phyloP scores from a whole-genome alignment of 164 flowering plant genomes.

The Tetrastigma voinierianum region DNA sequence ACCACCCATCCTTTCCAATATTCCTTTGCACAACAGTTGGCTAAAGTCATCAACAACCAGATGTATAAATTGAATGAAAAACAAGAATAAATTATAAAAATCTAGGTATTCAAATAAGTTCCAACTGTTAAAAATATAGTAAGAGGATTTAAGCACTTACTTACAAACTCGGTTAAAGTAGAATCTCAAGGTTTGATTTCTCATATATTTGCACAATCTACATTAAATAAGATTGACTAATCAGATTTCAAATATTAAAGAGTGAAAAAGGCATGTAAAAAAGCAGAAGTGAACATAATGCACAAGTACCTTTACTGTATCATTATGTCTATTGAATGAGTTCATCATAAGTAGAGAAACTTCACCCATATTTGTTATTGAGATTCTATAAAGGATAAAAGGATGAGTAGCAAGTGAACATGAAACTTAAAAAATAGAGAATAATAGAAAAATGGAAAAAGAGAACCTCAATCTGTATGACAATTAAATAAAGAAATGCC shows the following conservation, averaged over 20 bases:
- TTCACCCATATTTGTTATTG: slow-evolving; percentile 80
- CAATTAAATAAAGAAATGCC: slow-evolving; percentile 95
- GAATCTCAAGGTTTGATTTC: slow-evolving; percentile 74
- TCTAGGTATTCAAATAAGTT: no score
- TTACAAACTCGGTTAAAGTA: slow-evolving; percentile 86
- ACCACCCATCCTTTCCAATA: slow-evolving; percentile 95
- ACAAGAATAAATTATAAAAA: background rate
- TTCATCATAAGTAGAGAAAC: slow-evolving; percentile 96
- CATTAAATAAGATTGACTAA: slow-evolving; percentile 10
- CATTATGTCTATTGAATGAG: slow-evolving; percentile 92
- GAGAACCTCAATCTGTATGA: slow-evolving; percentile 87
- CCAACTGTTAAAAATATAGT: background rate
- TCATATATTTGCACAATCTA: slow-evolving; percentile 92
- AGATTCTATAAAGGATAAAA: slow-evolving; percentile 50
- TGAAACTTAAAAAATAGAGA: background rate
- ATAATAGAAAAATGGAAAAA: background rate
- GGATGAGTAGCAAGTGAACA: slow-evolving; percentile 7
- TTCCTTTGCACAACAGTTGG: slow-evolving; percentile 83
- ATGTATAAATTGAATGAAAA: slow-evolving; percentile 24
- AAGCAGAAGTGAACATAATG: background rate
- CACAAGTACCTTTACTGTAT: slow-evolving; percentile 65
- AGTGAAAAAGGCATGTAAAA: slow-evolving; percentile 4
- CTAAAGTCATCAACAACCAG: slow-evolving; percentile 78
- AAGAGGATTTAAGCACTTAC: slow-evolving; percentile 5
- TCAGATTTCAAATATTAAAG: background rate